Base-by-base conservation (phyloP, 306 rosid species). In the Comarum palustre region DNA sequence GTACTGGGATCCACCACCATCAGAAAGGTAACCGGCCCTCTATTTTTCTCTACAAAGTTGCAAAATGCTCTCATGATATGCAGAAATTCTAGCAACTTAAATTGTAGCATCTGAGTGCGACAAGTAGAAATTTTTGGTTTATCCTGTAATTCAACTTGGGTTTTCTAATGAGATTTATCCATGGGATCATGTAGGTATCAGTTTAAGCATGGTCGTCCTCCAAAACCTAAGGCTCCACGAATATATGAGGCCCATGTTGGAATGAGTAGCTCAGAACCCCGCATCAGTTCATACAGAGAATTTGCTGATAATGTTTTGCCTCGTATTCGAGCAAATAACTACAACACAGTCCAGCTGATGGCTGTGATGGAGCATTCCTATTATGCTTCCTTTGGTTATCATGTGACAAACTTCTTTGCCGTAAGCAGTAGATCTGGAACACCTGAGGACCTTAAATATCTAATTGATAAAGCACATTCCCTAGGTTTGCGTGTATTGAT, bases 291-390 rank as follows among this genome's bases (percentile, higher is more conserved):
- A 60, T 93, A 93, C 80, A 86, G 86, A 79, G 96, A 91, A 84
- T 93, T 93, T 77, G 98, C 98, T 38, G 98, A 93, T 75, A 83
- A 86, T 55, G 48, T 91, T 68, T 85, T 93, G 79, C 98, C 98
- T 81, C 98, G 92, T 72, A 86, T 91, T 71, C 84, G 29, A 63
- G 92, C 79, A 80, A 93, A 89, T 78, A 89, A 93, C 90, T 93
- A 93, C 64, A 93, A 89, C 83, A 93, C 96, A 48, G 94, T 93
- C 73, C 98, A 93, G 80, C 83, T 93, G 83, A 93, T 93, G 98
- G 97, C 97, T 16, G 90, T 93, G 79, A 90, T 93, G 97, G 98
- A 93, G 83, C 98, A 93, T 78, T 93, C 98, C 58, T 93, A 93
- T 85, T 93, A 93, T 84, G 98, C 94, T 75, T 93, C 98, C 39